Evolutionary conservation across 106 monocot species (phyloP).

Genomic region (Acorus gramineus): DNA sequence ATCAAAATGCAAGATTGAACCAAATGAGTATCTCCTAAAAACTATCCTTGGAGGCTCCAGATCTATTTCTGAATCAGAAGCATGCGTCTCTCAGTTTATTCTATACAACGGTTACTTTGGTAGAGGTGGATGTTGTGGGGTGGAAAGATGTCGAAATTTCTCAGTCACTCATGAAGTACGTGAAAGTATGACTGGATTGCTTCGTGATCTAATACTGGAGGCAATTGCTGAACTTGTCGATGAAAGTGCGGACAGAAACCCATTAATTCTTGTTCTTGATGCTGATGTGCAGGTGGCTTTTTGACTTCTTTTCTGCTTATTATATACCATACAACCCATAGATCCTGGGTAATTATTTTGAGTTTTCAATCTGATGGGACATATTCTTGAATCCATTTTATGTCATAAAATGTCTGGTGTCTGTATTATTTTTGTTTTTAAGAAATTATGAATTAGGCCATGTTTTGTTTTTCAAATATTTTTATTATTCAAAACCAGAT

Average conservation of each 20-base stretch:
- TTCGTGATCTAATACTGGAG: constrained; percentile 24
- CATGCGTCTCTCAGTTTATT: constrained; percentile 60
- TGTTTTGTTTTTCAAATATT: no score
- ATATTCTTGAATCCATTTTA: no score
- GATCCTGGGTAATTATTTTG: no score
- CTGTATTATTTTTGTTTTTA: no score
- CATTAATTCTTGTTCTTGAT: constrained; percentile 72
- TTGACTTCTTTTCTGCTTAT: constrained; percentile 1
- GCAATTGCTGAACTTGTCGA: constrained; percentile 8
- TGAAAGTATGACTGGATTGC: constrained; percentile 9
- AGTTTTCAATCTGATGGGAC: no score
- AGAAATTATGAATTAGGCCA: no score
- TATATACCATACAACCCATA: background rate
- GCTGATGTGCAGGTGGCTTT: constrained; percentile 52
- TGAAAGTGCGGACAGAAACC: constrained; percentile 42
- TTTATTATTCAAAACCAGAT: no score
- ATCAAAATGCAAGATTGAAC: constrained; percentile 29
- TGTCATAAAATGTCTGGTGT: no score
- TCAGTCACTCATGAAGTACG: constrained; percentile 16
- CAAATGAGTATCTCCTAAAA: constrained; percentile 30
- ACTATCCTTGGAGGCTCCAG: constrained; percentile 43
- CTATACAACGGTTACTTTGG: constrained; percentile 60
- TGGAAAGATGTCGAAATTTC: constrained; percentile 48
- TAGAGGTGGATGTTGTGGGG: constrained; percentile 47
- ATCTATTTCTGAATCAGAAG: constrained; percentile 37